Evolutionary conservation across 305 asterid species (phyloP).

Genomic region (Fraxinus latifolia): DNA sequence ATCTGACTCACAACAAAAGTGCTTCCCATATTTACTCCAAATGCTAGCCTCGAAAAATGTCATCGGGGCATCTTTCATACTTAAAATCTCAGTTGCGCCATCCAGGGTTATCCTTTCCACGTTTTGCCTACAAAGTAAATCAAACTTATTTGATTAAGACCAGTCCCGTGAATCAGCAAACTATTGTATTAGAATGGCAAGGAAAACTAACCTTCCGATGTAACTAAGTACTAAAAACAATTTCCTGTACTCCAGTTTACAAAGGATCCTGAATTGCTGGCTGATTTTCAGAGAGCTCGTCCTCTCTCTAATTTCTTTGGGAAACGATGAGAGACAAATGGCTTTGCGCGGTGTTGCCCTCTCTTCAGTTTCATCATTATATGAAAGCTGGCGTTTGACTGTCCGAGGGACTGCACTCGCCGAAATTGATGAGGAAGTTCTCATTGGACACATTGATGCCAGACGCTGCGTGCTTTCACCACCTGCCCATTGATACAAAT

Average conservation of each 20-base stretch:
- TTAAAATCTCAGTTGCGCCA: constrained; percentile 41
- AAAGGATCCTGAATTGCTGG: constrained; percentile 36
- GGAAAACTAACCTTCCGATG: constrained; percentile 49
- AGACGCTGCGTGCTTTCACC: constrained; percentile 23
- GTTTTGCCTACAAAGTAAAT: constrained; percentile 39
- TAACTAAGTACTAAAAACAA: constrained; percentile 60
- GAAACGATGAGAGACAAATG: constrained; percentile 4
- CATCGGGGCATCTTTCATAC: constrained; percentile 43
- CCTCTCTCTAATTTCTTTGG: constrained; percentile 13
- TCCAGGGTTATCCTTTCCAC: constrained; percentile 45
- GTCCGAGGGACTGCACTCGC: constrained; percentile 4
- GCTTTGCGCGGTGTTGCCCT: constrained; percentile 9
- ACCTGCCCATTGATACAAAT: constrained; percentile 17
- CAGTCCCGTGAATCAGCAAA: background rate
- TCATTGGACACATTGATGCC: constrained; percentile 9
- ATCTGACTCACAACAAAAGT: constrained; percentile 26
- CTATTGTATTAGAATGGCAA: background rate
- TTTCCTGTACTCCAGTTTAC: constrained; percentile 50
- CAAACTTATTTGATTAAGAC: constrained; percentile 4
- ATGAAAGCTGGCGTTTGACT: constrained; percentile 25
- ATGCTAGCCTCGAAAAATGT: constrained; percentile 46
- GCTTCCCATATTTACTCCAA: constrained; percentile 48
- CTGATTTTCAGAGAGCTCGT: background rate
- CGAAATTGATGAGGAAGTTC: constrained; percentile 8
- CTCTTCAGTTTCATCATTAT: constrained; percentile 27